These are phyloP conservation scores for Pichia eremophila DNA, from an alignment of 805 yeast species.

Conservation along the genomic window DNA sequence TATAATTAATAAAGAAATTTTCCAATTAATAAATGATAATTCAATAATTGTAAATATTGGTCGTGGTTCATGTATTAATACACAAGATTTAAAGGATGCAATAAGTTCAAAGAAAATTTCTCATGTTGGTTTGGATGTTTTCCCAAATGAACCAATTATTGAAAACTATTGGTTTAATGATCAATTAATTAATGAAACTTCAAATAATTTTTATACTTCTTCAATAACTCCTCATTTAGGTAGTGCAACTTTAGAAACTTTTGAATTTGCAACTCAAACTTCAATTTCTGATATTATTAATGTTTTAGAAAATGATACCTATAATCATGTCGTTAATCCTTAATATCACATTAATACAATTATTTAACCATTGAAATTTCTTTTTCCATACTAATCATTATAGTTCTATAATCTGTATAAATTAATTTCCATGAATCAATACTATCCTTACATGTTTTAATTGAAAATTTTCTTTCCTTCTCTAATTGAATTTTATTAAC, in stretches of 20 bases:
- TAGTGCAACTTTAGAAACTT: slow-evolving; percentile 52
- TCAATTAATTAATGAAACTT: slow-evolving; percentile 29
- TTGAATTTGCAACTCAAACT: slow-evolving; percentile 38
- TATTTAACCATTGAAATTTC: background rate
- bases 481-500: slow-evolving; percentile 5
- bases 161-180: slow-evolving; percentile 9
- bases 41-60: slow-evolving; percentile 67
- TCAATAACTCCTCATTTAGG: slow-evolving; percentile 65
- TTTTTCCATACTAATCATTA: background rate
- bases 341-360: background rate
- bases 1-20: slow-evolving; percentile 39
- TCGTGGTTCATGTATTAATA: slow-evolving; percentile 62
- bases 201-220: slow-evolving; percentile 24
- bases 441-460: slow-evolving; percentile 10
- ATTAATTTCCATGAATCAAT: slow-evolving; percentile 9
- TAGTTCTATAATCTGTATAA: slow-evolving; percentile 8
- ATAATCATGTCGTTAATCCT: slow-evolving; percentile 6
- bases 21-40: slow-evolving; percentile 41
- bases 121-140: slow-evolving; percentile 70
- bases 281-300: slow-evolving; percentile 49
- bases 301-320: slow-evolving; percentile 29
- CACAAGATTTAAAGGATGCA: slow-evolving; percentile 52
- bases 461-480: slow-evolving; percentile 22
- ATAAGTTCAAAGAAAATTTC: slow-evolving; percentile 49
- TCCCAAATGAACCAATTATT: slow-evolving; percentile 50